Base-by-base conservation (phyloP, 2,329 filamentous ascomycete genomes). In the Penicillium nordicum region DNA sequence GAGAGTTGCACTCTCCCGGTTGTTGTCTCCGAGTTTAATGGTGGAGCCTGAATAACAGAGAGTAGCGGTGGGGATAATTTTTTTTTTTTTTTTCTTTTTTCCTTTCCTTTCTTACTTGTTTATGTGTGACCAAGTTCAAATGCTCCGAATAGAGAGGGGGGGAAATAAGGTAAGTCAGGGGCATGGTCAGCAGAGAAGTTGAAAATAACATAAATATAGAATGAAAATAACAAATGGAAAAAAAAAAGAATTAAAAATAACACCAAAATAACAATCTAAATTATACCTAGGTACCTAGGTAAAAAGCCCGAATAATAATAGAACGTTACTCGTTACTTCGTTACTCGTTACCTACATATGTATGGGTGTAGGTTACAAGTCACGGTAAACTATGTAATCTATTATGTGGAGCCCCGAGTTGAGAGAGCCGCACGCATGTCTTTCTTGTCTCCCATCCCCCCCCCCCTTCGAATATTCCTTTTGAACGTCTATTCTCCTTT, bases 21-120 rank as follows among this genome's bases (percentile, higher is more conserved):
- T 45, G 53, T 50, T 47, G 63, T 63, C 55, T 56, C 81, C 32
- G 81, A 86, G 79, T 27, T 43, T 34, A 51, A 49, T 40, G 44
- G 34, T 53, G 51, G 51, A 51, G 38, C 49, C 36, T 54, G 44
- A 48, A 53, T 25, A 52, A 11, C 14, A 29, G 30, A 43, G 41
- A 55, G 27, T 51, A 55, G 53, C 53, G 53, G 53, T 55, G 53
- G 53, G 14, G 47, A 36, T 5, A 3, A 16, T 8, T 8, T 34
- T 32, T 32, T 2, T 11, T 18, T 27, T 32, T n/a, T 12, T 23
- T 18, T 18, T 23, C 38, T 44, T 12, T 8, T 11, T 1, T 21
- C 4, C 4, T 21, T 36, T 29, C 29, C 9, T 12, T 27, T 18
- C 14, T 14, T 12, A 8, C 29, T 36, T 36, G 18, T 21, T 46